Evolutionary conservation across 2,329 filamentous ascomycete genomes (phyloP).

Genomic region (Xylaria polymorpha): DNA sequence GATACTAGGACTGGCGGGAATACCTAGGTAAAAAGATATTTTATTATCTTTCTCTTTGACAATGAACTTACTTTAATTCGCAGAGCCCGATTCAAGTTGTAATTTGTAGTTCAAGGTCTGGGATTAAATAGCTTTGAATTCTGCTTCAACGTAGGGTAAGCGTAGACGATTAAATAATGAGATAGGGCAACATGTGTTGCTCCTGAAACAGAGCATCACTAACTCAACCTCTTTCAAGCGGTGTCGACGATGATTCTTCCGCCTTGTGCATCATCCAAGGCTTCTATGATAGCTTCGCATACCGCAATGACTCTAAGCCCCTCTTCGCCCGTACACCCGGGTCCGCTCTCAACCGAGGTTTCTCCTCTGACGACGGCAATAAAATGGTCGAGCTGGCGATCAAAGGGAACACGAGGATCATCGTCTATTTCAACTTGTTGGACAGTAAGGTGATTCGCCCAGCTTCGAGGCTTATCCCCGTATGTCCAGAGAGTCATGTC

Average conservation of each 20-base stretch:
- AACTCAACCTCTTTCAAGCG: not conserved
- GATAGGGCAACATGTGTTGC: not conserved
- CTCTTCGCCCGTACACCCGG: conserved; percentile 20
- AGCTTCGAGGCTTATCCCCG: conserved; percentile 13
- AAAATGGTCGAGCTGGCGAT: conserved; percentile 24
- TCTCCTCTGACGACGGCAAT: conserved; percentile 18
- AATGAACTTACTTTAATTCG: not conserved
- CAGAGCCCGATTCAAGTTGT: not conserved
- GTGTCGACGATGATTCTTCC: conserved; percentile 9
- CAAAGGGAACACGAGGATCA: conserved; percentile 16
- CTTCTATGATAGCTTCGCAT: conserved; percentile 22
- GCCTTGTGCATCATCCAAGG: conserved; percentile 6
- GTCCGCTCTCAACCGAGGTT: not conserved
- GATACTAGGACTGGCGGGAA: not conserved
- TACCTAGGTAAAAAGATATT: not conserved
- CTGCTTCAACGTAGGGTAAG: not conserved
- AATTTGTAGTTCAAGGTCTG: not conserved
- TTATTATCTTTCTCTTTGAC: not conserved
- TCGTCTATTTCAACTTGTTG: conserved; percentile 8
- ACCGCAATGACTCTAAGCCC: conserved; percentile 20
- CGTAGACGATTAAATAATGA: not conserved
- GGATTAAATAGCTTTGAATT: not conserved
- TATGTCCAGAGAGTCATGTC: conserved; percentile 24
- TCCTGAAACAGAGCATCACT: not conserved
- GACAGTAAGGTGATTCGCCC: conserved; percentile 5